Percentiles rank a stretch among this genome's conserved stretches.
Conservation (phyloP, 2,329 filamentous ascomycete species). For the Colletotrichum paranaense region DNA sequence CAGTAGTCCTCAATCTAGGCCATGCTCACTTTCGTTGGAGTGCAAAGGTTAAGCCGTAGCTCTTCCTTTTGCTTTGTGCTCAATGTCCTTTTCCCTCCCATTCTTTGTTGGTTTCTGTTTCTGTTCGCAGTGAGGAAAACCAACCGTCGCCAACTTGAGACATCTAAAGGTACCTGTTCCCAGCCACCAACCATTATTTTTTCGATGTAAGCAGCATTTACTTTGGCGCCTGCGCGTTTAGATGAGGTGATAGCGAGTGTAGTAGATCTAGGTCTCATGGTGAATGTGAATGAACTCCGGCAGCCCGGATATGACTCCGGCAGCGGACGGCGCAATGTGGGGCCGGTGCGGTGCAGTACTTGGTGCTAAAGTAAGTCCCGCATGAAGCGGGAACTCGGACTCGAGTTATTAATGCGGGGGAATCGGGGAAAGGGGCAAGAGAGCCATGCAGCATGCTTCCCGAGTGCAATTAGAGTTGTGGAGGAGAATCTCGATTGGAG, state of each 20-base stretch:
- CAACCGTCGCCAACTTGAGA: neutral
- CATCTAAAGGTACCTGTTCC: too few relatives aligned
- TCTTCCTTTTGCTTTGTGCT: neutral
- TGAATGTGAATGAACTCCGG: neutral
- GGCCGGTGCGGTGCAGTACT: neutral
- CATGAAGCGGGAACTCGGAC: neutral
- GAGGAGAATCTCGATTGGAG: neutral
- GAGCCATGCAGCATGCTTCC: neutral
- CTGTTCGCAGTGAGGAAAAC: neutral
- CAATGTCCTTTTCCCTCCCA: neutral
- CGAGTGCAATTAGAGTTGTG: constrained; percentile 3
- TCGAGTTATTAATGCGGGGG: neutral
- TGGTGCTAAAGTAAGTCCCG: neutral
- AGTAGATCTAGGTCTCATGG: neutral
- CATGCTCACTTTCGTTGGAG: neutral
- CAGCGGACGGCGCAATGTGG: constrained; percentile 10
- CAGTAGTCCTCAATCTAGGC: neutral
- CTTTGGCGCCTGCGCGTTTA: neutral
- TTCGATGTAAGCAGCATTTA: neutral
- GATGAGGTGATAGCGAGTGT: neutral
- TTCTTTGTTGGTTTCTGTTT: neutral
- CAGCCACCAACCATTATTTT: neutral
- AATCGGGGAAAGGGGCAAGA: neutral
- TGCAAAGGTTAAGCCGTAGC: neutral
- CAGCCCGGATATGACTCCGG: constrained; percentile 23